Conservation (phyloP, 225 moss, liverwort and hornwort genomes). For the Anthoceros angustus region DNA sequence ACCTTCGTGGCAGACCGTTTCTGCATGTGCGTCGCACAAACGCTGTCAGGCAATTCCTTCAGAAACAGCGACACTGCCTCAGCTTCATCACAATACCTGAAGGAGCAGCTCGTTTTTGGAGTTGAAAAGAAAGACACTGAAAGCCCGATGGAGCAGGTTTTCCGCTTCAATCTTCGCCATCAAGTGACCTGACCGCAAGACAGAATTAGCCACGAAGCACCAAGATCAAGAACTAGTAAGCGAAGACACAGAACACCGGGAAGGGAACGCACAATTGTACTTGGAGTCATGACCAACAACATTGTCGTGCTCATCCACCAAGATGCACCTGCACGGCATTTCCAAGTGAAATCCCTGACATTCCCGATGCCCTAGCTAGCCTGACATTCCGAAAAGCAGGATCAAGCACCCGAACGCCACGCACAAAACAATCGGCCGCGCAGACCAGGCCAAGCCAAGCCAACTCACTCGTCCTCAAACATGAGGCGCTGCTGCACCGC, state of each 20-base stretch:
- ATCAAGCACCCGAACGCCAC: not conserved
- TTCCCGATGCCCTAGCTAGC: not conserved
- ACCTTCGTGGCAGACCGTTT: constrained; percentile 97
- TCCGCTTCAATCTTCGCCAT: constrained; percentile 98
- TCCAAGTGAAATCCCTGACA: not conserved
- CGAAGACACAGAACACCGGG: not conserved
- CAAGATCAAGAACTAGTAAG: not conserved
- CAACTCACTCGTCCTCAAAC: constrained; percentile 85
- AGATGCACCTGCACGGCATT: constrained; percentile 51
- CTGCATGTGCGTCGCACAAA: constrained; percentile 20
- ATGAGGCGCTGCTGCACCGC: constrained; percentile 87
- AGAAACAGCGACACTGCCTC: not conserved
- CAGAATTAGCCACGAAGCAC: not conserved
- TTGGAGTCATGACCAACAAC: constrained; percentile 90
- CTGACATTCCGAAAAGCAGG: not conserved
- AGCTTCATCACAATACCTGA: constrained; percentile 30
- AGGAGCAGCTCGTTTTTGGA: constrained; percentile 82
- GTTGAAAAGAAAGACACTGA: constrained; percentile 95
- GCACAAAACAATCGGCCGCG: not conserved
- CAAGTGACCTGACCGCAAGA: constrained; percentile 45
- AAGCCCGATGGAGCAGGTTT: constrained; percentile 85
- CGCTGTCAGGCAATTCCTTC: not conserved
- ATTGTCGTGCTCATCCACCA: constrained; percentile 90
- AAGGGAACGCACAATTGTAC: constrained; percentile 61
- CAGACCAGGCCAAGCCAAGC: not conserved